These are phyloP conservation scores for Fagopyrum homotropicum DNA, from an alignment of 148 eudicot genomes.

Conservation along the genomic window DNA sequence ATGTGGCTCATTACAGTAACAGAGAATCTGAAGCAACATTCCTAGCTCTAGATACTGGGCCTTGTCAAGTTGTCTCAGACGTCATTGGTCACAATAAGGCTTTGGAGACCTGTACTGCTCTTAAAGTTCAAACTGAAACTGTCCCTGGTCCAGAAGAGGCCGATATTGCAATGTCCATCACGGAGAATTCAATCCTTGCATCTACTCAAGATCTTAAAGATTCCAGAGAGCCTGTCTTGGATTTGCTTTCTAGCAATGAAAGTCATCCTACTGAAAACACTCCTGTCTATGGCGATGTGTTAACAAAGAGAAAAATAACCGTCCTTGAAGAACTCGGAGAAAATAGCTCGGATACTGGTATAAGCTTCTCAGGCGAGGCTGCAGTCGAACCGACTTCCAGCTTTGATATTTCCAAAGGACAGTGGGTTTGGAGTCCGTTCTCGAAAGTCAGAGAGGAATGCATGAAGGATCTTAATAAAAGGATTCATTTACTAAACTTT, in stretches of 20 bases:
- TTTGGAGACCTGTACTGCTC: constrained; percentile 16
- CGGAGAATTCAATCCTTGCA: background rate
- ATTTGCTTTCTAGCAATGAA: background rate
- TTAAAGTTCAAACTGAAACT: constrained; percentile 23
- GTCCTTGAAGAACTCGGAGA: constrained; percentile 17
- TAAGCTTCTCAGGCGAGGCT: constrained; percentile 20
- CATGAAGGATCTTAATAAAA: constrained; percentile 38
- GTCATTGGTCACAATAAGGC: background rate
- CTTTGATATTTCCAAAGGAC: constrained; percentile 29
- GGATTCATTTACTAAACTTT: constrained; percentile 41
- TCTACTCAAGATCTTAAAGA: constrained; percentile 3
- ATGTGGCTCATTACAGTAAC: constrained; percentile 3
- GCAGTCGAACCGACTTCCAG: constrained; percentile 16
- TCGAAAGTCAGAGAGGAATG: constrained; percentile 41
- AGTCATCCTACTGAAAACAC: constrained; percentile 20
- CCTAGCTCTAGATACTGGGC: constrained; percentile 10
- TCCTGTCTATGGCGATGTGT: constrained; percentile 15
- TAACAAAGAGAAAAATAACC: constrained; percentile 20
- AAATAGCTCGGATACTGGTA: constrained; percentile 12
- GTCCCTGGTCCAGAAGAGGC: constrained; percentile 20
- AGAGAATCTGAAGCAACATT: constrained; percentile 13
- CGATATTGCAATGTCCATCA: background rate
- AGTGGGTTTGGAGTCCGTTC: constrained; percentile 62
- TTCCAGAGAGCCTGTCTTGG: background rate
- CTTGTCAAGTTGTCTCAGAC: constrained; percentile 4